These are phyloP conservation scores for Cystofilobasidium macerans DNA, from an alignment of 768 basidiomycete genomes.

Conservation along the genomic window DNA sequence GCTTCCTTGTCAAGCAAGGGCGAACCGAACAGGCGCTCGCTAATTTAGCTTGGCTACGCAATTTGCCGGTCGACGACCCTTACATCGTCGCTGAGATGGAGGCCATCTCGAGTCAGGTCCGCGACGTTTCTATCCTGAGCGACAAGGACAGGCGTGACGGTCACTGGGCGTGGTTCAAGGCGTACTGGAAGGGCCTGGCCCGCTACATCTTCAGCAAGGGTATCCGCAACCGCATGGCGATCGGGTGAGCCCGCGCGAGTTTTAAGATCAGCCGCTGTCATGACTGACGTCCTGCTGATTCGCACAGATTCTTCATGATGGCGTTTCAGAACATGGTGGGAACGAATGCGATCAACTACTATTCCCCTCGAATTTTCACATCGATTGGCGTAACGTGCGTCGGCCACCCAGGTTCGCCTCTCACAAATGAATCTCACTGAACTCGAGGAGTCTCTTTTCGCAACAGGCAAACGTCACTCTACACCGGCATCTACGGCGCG, in stretches of 20 bases:
- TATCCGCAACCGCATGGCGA: constrained; percentile 15
- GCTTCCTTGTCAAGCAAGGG: constrained; percentile 32
- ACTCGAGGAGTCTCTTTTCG: constrained; percentile 28
- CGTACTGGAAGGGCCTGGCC: constrained; percentile 10
- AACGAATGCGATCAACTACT: constrained; percentile 19
- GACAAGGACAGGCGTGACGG: constrained; percentile 7
- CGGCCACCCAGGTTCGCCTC: too few relatives aligned
- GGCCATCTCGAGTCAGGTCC: constrained; percentile 14
- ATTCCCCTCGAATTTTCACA: constrained; percentile 40
- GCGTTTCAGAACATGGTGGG: constrained; percentile 24
- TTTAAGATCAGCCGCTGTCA: too few relatives aligned
- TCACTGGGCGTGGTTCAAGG: constrained; percentile 3
- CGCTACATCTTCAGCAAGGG: constrained; percentile 10
- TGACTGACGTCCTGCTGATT: neutral
- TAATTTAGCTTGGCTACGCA: constrained; percentile 35
- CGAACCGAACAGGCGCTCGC: constrained; percentile 33
- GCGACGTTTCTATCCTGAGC: constrained; percentile 7
- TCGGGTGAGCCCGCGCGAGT: constrained; percentile 5
- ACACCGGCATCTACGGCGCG: constrained; percentile 48
- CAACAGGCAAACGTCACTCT: constrained; percentile 35
- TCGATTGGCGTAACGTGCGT: constrained; percentile 42
- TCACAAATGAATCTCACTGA: too few relatives aligned
- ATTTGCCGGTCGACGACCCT: constrained; percentile 33
- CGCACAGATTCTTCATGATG: constrained; percentile 16
- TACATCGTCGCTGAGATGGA: constrained; percentile 33